Evolutionary conservation across 108 stramenopile species (phyloP).

Genomic region (Fistulifera solaris): DNA sequence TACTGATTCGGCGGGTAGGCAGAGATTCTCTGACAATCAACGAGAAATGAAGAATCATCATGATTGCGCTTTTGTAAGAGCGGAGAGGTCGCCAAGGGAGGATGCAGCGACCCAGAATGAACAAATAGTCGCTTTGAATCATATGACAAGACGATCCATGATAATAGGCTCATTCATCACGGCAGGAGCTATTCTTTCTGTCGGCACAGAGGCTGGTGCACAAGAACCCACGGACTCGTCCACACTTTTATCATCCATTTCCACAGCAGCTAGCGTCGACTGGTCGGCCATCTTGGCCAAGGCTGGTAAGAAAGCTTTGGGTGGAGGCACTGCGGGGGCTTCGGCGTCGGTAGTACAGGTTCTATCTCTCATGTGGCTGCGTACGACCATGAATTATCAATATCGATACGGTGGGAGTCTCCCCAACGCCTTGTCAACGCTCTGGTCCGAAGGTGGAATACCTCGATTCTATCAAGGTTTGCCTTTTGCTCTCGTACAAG

Average conservation of each 20-base stretch:
- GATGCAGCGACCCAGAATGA: too few relatives aligned
- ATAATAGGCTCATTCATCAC: too few relatives aligned
- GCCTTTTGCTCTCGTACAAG: constrained; percentile 86
- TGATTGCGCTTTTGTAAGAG: too few relatives aligned
- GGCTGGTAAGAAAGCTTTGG: constrained; percentile 64
- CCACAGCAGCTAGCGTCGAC: constrained; percentile 13
- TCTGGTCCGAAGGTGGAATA: constrained; percentile 88
- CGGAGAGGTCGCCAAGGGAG: too few relatives aligned
- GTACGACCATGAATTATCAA: constrained; percentile 89
- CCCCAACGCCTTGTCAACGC: constrained; percentile 35
- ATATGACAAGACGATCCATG: too few relatives aligned
- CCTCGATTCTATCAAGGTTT: constrained; percentile 86
- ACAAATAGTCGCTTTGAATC: too few relatives aligned
- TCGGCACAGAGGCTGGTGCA: background rate
- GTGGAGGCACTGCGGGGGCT: constrained; percentile 87
- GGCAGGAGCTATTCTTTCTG: background rate
- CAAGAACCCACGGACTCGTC: background rate
- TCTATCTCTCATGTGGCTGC: constrained; percentile 92
- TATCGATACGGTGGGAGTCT: constrained; percentile 76
- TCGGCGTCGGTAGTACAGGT: constrained; percentile 86
- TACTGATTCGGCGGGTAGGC: too few relatives aligned
- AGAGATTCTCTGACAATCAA: too few relatives aligned
- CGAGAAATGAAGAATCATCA: too few relatives aligned
- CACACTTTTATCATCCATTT: background rate
- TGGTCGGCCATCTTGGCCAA: constrained; percentile 41